Evolutionary conservation across 345 rosid genomes (phyloP).

Genomic region (Citrus sp.): DNA sequence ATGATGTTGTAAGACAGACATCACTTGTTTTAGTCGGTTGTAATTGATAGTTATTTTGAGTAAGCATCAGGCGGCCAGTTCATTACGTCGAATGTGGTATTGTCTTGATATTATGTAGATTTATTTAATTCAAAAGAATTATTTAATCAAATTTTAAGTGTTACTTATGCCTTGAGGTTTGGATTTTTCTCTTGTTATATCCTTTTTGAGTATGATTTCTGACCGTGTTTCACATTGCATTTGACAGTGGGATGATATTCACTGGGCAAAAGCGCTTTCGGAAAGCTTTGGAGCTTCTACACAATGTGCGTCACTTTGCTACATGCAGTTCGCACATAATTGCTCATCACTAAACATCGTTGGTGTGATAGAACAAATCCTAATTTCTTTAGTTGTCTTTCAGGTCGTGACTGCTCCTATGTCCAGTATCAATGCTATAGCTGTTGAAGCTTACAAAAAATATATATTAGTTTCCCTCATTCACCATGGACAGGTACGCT

Average conservation of each 20-base stretch:
- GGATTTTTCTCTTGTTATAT: not conserved
- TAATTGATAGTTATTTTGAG: not conserved
- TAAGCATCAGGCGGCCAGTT: not conserved
- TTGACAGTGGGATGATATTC: slow-evolving; percentile 90
- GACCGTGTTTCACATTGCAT: slow-evolving; percentile 16
- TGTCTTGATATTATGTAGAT: not conserved
- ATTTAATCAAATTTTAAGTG: not conserved
- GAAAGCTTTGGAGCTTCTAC: slow-evolving; percentile 93
- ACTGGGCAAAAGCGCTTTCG: slow-evolving; percentile 73
- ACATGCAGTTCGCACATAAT: slow-evolving; percentile 7
- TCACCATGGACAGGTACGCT: slow-evolving; percentile 71
- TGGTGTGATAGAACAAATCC: slow-evolving; percentile 7
- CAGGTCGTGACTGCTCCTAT: slow-evolving; percentile 97
- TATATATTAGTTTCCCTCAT: slow-evolving; percentile 80
- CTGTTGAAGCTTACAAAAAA: slow-evolving; percentile 91
- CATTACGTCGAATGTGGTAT: not conserved
- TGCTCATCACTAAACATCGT: not conserved
- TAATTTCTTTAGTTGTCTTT: slow-evolving; percentile 13
- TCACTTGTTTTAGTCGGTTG: not conserved
- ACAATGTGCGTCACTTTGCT: slow-evolving; percentile 46
- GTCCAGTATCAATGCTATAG: slow-evolving; percentile 72
- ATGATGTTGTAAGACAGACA: not conserved
- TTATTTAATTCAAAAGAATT: not conserved
- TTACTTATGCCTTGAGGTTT: not conserved
- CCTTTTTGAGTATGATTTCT: not conserved